Evolutionary conservation across 306 rosid genomes (phyloP).

Genomic region (Amphicarpaea edgeworthii): DNA sequence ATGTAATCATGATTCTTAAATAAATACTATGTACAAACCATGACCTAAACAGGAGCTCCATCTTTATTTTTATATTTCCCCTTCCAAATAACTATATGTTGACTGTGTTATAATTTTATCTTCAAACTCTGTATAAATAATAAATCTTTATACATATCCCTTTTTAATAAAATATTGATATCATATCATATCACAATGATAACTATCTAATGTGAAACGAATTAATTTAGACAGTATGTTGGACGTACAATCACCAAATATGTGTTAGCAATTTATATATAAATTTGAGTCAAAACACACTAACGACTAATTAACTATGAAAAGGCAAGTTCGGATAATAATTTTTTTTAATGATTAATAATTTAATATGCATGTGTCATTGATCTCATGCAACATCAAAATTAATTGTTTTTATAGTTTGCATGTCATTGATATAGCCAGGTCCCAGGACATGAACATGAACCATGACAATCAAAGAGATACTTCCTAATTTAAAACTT

Average conservation of each 20-base stretch:
- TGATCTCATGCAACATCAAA: background rate
- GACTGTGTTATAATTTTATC: background rate
- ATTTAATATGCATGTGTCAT: background rate
- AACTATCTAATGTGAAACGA: background rate
- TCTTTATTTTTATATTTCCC: background rate
- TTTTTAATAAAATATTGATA: background rate
- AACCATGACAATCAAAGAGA: constrained; percentile 23
- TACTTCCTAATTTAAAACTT: constrained; percentile 15
- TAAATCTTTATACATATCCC: too few relatives aligned
- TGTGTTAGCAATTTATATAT: background rate
- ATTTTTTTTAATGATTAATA: constrained; percentile 28
- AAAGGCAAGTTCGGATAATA: background rate
- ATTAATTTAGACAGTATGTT: background rate
- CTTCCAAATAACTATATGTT: background rate
- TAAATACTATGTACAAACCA: background rate
- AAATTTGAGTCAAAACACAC: background rate
- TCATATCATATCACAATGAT: background rate
- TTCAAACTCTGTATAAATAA: background rate
- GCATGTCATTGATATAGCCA: constrained; percentile 8
- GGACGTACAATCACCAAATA: background rate
- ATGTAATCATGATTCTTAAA: background rate
- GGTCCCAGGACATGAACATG: background rate
- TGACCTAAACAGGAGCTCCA: background rate
- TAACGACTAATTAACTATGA: background rate
- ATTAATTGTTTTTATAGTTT: constrained; percentile 8